Evolutionary conservation across 192 early-diverging fungal species (phyloP), one percentile per base, ranked within the genome.

Genomic region (Backusella mclennaniae): DNA sequence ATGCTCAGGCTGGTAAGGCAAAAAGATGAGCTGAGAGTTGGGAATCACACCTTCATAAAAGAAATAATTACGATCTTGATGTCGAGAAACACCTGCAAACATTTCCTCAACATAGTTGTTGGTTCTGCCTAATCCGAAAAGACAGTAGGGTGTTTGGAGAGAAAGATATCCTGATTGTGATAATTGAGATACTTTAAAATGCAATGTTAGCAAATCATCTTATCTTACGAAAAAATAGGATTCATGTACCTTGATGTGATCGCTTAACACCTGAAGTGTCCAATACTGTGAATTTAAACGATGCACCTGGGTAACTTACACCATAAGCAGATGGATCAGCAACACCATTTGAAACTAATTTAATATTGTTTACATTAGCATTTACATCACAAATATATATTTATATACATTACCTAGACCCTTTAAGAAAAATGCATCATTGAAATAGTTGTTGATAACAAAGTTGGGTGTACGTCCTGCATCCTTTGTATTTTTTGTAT

Each of bases 91-190:
- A 1, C 96, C 97, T 0, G 95, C 95, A 81, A 95, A 95, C 80
- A 98, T 84, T 70, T 95, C 92, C 77, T 98, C 97, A 19, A 98
- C 92, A 81, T 98, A 98, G 79, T 97, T 97, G 84, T 96, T 98
- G 4, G 96, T 97, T 76, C 97, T 82, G 1, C 97, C 97, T 14
- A 98, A 87, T 15, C 97, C 97, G 74, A 96, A 92, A 2, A 96
- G 82, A 14, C 88, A 89, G 52, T 95, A 97, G 1, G 97, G 95
- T 41, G 93, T 90, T 23, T 90, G 86, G 33, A 97, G 80, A 4
- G 92, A 80, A 31, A 91, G 82, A 80, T 96, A 97, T 2, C 90
- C 86, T 29, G 93, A 88, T 75, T 96, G 95, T 9, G 93, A 89
- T 21, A 92, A 86, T 80, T 96, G 96, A 1, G 92, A 86, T 15